A percentile compares a stretch with the other conserved stretches of the same genome.
Evolutionary conservation across 257 asterid species (phyloP).

Genomic region (Plantago major): DNA sequence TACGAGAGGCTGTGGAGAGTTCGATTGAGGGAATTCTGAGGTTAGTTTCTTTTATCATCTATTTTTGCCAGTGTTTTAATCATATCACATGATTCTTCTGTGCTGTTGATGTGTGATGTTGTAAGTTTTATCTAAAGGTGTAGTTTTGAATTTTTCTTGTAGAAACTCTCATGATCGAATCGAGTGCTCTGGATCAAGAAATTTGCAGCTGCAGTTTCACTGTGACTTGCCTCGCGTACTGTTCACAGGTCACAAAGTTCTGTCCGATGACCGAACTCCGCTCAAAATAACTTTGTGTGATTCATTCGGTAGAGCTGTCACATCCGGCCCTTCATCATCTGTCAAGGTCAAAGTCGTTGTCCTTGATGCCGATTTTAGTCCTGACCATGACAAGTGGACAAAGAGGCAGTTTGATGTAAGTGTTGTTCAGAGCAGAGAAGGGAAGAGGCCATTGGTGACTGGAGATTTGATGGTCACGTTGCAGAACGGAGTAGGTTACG

Average conservation of each 20-base stretch:
- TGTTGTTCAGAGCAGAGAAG: slow-evolving; percentile 59
- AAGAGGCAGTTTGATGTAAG: slow-evolving; percentile 42
- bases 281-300: slow-evolving; percentile 46
- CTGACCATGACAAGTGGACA: slow-evolving; percentile 62
- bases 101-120: neutral
- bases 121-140: neutral
- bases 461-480: slow-evolving; percentile 50
- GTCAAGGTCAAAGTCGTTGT: slow-evolving; percentile 45
- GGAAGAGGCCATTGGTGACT: slow-evolving; percentile 71
- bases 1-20: slow-evolving; percentile 53
- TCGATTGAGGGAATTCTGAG: slow-evolving; percentile 32
- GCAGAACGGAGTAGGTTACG: slow-evolving; percentile 59
- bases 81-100: neutral
- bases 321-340: slow-evolving; percentile 56
- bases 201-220: slow-evolving; percentile 46
- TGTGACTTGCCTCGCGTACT: slow-evolving; percentile 39
- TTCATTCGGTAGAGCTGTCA: slow-evolving; percentile 33
- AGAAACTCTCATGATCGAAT: slow-evolving; percentile 39
- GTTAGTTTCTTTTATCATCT: slow-evolving; percentile 30
- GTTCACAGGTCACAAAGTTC: slow-evolving; percentile 54
- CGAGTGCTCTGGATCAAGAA: slow-evolving; percentile 34
- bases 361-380: slow-evolving; percentile 73
- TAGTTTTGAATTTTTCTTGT: slow-evolving; percentile 11
- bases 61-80: neutral
- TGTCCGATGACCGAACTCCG: slow-evolving; percentile 26